Conservation (phyloP, 768 basidiomycete species). For the Dendrothele bispora region DNA sequence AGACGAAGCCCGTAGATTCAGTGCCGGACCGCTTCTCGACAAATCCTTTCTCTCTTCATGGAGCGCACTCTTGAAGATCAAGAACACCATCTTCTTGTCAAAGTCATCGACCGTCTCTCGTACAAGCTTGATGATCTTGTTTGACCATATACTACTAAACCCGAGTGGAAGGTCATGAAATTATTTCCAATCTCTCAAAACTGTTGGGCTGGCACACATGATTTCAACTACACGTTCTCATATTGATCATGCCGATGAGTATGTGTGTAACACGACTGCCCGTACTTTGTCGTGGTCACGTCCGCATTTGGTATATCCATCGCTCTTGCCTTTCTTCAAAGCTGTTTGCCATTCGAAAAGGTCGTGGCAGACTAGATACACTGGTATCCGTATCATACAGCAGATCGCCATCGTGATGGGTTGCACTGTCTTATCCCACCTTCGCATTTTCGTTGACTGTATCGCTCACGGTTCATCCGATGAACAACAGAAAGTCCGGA, state of each 20-base stretch:
- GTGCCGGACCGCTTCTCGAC: constrained; percentile 78
- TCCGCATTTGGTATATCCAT: constrained; percentile 76
- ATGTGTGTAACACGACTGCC: constrained; percentile 79
- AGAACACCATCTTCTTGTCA: constrained; percentile 75
- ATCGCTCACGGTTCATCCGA: constrained; percentile 75
- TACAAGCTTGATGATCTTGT: constrained; percentile 83
- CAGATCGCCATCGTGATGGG: constrained; percentile 88
- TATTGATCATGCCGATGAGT: constrained; percentile 81
- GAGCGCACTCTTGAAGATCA: constrained; percentile 76
- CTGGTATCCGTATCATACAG: constrained; percentile 80
- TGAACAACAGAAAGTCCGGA: constrained; percentile 79
- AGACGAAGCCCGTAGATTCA: constrained; percentile 79
- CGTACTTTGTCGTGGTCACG: constrained; percentile 81
- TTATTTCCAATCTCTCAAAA: constrained; percentile 78
- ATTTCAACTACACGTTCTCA: constrained; percentile 84
- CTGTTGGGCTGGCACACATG: constrained; percentile 83
- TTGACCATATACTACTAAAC: constrained; percentile 71
- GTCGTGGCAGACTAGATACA: constrained; percentile 82
- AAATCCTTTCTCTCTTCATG: constrained; percentile 82
- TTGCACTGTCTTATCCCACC: constrained; percentile 74
- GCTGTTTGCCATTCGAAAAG: constrained; percentile 80
- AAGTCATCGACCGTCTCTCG: constrained; percentile 77
- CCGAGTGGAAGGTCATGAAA: constrained; percentile 77
- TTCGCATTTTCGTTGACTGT: constrained; percentile 73
- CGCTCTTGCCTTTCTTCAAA: constrained; percentile 74